These are phyloP conservation scores for Lactarius akahatsu DNA, from an alignment of 768 basidiomycete genomes.

Conservation along the genomic window DNA sequence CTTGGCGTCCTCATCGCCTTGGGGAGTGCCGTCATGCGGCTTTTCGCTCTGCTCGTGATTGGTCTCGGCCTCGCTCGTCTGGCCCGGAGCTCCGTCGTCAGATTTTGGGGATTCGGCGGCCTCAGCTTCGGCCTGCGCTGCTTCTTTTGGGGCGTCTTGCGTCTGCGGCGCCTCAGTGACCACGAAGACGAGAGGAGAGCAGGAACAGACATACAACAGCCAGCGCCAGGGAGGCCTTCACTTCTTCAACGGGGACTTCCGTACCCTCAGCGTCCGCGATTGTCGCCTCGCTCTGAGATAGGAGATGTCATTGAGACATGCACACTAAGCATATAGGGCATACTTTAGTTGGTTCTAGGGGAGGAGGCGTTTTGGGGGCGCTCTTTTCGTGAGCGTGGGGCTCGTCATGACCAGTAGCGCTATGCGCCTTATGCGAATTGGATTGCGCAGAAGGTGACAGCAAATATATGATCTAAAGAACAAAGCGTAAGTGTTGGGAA, in stretches of 20 bases:
- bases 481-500: not conserved
- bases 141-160: conserved; percentile 32
- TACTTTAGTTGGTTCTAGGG: conserved; percentile 13
- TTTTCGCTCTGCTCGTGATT: conserved; percentile 31
- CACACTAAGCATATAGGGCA: not conserved
- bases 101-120: conserved; percentile 23
- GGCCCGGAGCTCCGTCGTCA: conserved; percentile 29
- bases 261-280: conserved; percentile 34
- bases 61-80: conserved; percentile 31
- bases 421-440: conserved; percentile 42
- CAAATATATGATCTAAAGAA: conserved; percentile 23
- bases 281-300: conserved; percentile 17
- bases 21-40: conserved; percentile 28
- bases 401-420: conserved; percentile 54
- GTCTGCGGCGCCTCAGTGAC: conserved; percentile 23
- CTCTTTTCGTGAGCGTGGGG: conserved; percentile 51
- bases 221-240: conserved; percentile 32
- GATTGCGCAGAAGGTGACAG: conserved; percentile 27
- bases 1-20: conserved; percentile 23
- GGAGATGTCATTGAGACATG: not conserved
- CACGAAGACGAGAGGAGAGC: not conserved
- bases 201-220: conserved; percentile 26
- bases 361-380: conserved; percentile 42
- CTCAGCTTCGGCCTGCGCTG: conserved; percentile 30
- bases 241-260: conserved; percentile 32